These are phyloP conservation scores for Litsea cubeba DNA, from an alignment of 164 flowering plant species.

Conservation along the genomic window DNA sequence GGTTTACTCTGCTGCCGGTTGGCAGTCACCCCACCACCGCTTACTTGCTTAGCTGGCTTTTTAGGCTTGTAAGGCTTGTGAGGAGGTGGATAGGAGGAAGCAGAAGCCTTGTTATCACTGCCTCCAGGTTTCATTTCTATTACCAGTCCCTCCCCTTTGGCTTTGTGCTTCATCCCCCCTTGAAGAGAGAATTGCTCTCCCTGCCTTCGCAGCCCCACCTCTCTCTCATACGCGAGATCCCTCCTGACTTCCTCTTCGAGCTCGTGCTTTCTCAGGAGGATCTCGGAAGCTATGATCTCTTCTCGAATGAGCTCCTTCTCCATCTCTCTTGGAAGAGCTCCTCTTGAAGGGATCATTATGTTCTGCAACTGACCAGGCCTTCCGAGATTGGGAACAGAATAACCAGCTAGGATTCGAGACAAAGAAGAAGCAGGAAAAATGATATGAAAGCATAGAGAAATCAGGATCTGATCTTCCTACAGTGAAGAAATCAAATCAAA, in stretches of 20 bases:
- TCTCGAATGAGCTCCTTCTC: constrained; percentile 33
- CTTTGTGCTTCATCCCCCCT: constrained; percentile 31
- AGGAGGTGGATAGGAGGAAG: too few relatives aligned
- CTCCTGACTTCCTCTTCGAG: constrained; percentile 36
- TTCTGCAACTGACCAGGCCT: neutral
- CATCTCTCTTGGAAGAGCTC: constrained; percentile 16
- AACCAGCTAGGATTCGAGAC: constrained; percentile 5
- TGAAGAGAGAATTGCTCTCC: constrained; percentile 2
- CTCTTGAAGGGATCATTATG: constrained; percentile 4
- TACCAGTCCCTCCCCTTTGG: constrained; percentile 22
- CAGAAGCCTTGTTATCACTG: neutral
- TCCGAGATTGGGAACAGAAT: neutral
- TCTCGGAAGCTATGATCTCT: constrained; percentile 29
- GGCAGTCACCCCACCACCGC: neutral
- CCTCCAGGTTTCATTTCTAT: neutral
- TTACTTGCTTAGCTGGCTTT: neutral
- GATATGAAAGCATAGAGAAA: neutral
- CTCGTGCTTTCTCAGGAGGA: constrained; percentile 11
- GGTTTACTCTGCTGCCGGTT: neutral
- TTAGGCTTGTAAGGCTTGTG: neutral
- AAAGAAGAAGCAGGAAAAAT: neutral
- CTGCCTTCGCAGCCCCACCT: constrained; percentile 12
- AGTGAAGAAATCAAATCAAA: neutral
- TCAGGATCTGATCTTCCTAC: neutral
- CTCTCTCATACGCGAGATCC: constrained; percentile 30